Evolutionary conservation across 2,329 filamentous ascomycete species (phyloP).

Genomic region (Alternaria longipes): DNA sequence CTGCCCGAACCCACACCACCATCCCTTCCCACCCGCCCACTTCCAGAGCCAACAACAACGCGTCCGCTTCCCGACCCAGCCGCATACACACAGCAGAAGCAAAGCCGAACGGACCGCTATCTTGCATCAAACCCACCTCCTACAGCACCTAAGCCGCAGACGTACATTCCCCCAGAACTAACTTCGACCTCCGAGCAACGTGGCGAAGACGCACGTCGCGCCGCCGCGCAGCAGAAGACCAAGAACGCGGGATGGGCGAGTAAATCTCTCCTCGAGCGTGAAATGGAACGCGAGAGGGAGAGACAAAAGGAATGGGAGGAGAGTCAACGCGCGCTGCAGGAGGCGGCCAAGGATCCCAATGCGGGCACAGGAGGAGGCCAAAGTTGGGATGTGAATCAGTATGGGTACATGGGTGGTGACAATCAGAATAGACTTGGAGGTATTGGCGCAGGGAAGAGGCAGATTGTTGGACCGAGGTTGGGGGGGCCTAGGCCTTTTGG

Average conservation of each 20-base stretch:
- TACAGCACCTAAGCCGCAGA: conserved; percentile 52
- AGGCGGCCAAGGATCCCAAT: conserved; percentile 62
- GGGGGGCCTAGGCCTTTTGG: conserved; percentile 75
- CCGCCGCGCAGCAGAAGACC: conserved; percentile 67
- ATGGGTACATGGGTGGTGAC: conserved; percentile 79
- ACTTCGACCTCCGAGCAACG: conserved; percentile 69
- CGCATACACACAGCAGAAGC: conserved; percentile 41
- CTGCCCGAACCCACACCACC: conserved; percentile 45
- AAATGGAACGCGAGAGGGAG: conserved; percentile 82
- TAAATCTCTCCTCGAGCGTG: conserved; percentile 77
- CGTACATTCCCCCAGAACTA: conserved; percentile 60
- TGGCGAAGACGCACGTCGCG: conserved; percentile 68
- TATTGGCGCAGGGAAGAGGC: conserved; percentile 70
- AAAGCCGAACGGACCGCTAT: conserved; percentile 65
- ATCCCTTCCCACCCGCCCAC: conserved; percentile 58
- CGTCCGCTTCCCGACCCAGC: conserved; percentile 48
- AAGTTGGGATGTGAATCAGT: conserved; percentile 79
- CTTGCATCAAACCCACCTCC: conserved; percentile 66
- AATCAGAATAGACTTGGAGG: conserved; percentile 72
- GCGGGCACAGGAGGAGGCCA: conserved; percentile 74
- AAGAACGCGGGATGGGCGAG: conserved; percentile 70
- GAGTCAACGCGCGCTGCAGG: conserved; percentile 71
- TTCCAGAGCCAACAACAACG: conserved; percentile 50
- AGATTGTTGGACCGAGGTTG: conserved; percentile 77
- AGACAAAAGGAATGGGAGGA: conserved; percentile 83